Conservation (phyloP, 2,329 filamentous ascomycete genomes). For the Rutstroemia sp. region DNA sequence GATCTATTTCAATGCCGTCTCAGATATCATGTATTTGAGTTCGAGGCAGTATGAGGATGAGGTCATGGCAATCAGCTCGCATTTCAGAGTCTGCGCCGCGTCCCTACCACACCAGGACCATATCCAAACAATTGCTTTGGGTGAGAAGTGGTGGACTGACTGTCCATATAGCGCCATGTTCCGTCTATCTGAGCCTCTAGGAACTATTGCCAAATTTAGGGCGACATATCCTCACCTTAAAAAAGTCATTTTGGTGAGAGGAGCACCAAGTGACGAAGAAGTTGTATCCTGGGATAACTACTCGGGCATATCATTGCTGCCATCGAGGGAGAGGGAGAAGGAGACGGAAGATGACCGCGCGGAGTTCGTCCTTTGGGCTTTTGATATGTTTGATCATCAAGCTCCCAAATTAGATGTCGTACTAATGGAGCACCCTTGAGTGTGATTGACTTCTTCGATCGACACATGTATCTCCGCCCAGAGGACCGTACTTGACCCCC, state of each 20-base stretch:
- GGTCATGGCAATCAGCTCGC: conserved; percentile 2
- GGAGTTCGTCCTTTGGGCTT: neutral
- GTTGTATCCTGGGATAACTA: conserved; percentile 1
- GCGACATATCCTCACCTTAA: neutral
- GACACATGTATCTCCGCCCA: too few relatives aligned
- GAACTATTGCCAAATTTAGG: neutral
- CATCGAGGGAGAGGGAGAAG: neutral
- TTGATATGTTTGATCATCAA: neutral
- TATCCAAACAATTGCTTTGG: conserved; percentile 5
- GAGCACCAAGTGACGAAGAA: conserved; percentile 3
- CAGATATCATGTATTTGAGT: conserved; percentile 9
- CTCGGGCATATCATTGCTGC: conserved; percentile 1
- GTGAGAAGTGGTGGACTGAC: neutral
- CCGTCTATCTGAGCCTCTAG: neutral
- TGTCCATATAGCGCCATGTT: neutral
- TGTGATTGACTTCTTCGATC: neutral
- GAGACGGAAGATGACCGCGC: neutral
- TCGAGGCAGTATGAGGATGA: conserved; percentile 8
- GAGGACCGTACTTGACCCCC: too few relatives aligned
- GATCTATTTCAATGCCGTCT: conserved; percentile 10
- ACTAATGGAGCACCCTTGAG: conserved; percentile 5
- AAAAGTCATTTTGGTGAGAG: conserved; percentile 1
- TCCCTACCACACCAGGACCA: conserved; percentile 2
- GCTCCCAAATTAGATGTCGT: neutral
- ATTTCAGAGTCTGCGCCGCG: neutral